A percentile compares a stretch with the other conserved stretches of the same genome.
Conservation (phyloP, 306 rosid species). For the Fragaria ananassa region DNA sequence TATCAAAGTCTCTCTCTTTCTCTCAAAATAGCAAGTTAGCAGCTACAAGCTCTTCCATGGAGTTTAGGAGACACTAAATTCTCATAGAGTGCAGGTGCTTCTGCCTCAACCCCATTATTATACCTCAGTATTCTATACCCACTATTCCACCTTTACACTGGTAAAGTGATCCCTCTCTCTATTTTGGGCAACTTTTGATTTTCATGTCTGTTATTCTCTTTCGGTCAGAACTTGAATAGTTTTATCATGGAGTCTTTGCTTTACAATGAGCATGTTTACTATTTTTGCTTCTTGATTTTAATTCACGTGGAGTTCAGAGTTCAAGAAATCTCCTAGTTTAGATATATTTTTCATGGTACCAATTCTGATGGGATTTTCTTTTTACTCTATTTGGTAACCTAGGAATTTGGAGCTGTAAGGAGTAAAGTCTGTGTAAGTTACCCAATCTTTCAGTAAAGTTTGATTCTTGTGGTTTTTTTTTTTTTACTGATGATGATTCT, state of each 20-base stretch:
- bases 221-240: constrained; percentile 27
- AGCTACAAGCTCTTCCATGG: constrained; percentile 51
- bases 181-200: constrained; percentile 29
- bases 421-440: constrained; percentile 12
- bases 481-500: constrained; percentile 7
- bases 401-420: constrained; percentile 20
- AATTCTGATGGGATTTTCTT: neutral
- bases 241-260: constrained; percentile 31
- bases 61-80: constrained; percentile 38
- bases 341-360: constrained; percentile 20
- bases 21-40: constrained; percentile 50
- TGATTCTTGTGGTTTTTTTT: neutral
- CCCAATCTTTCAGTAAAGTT: constrained; percentile 1
- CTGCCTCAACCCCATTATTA: constrained; percentile 30
- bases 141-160: constrained; percentile 39
- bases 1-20: constrained; percentile 26
- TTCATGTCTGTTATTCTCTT: constrained; percentile 18
- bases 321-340: constrained; percentile 20
- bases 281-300: constrained; percentile 20
- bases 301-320: constrained; percentile 40
- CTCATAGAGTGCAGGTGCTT: constrained; percentile 24
- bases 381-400: constrained; percentile 9
- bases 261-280: constrained; percentile 29
- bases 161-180: constrained; percentile 29
- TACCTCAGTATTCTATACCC: constrained; percentile 21